These are phyloP conservation scores for Kregervanrija fluxuum DNA, from an alignment of 805 yeast species.

Conservation along the genomic window DNA sequence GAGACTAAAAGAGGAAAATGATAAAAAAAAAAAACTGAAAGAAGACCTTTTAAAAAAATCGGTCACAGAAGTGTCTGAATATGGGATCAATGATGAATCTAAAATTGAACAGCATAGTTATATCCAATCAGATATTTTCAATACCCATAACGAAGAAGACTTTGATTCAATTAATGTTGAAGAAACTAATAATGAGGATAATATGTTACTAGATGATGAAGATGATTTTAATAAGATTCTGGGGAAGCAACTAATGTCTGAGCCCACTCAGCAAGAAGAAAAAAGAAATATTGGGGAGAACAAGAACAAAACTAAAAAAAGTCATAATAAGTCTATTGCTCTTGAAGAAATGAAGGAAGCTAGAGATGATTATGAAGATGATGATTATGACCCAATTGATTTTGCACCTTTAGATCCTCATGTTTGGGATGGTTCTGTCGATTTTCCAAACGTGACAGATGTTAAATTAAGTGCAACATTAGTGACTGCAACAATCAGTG, in stretches of 20 bases:
- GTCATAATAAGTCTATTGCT: conserved; percentile 2
- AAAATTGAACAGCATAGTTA: too few species aligned
- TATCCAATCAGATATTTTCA: too few species aligned
- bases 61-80: too few species aligned
- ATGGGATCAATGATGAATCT: too few species aligned
- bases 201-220: background rate
- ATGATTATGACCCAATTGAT: conserved; percentile 9
- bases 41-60: background rate
- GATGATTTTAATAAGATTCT: background rate
- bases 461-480: conserved; percentile 11
- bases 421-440: conserved; percentile 17
- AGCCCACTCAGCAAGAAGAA: conserved; percentile 5
- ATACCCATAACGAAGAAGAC: too few species aligned
- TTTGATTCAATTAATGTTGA: background rate
- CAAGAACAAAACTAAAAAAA: conserved; percentile 4
- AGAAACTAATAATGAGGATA: background rate
- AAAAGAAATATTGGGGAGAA: conserved; percentile 5
- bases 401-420: conserved; percentile 15
- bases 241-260: background rate
- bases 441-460: conserved; percentile 15
- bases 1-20: conserved; percentile 11
- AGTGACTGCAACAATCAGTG: conserved; percentile 11
- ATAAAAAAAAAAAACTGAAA: conserved; percentile 8
- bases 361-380: conserved; percentile 8
- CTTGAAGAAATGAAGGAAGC: conserved; percentile 4